Evolutionary conservation across 2,329 filamentous ascomycete species (phyloP).

Genomic region (Arthrobotrys sinensis): DNA sequence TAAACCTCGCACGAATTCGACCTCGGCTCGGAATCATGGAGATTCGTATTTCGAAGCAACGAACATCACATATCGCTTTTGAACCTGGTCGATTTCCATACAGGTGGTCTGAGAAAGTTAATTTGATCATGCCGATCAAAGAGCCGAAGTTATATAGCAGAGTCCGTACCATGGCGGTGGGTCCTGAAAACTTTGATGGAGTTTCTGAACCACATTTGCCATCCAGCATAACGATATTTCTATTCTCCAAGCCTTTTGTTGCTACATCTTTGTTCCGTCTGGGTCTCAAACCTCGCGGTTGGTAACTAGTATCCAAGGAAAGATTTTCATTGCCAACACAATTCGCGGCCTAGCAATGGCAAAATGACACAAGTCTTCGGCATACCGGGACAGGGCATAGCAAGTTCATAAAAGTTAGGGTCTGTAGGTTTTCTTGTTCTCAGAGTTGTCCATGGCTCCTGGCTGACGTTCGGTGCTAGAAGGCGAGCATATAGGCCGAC

Average conservation of each 20-base stretch:
- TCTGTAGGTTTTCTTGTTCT: too few species aligned
- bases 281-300: too few species aligned
- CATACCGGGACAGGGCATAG: not conserved
- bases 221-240: not conserved
- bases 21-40: constrained; percentile 59
- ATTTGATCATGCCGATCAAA: constrained; percentile 45
- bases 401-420: too few species aligned
- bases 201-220: not conserved
- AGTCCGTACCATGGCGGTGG: constrained; percentile 4
- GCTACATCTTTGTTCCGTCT: not conserved
- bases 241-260: not conserved
- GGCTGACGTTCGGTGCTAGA: too few species aligned
- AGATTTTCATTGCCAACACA: constrained; percentile 25
- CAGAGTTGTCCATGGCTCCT: too few species aligned
- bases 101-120: constrained; percentile 16
- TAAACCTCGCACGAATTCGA: constrained; percentile 48
- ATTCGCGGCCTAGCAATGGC: constrained; percentile 8
- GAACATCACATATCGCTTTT: not conserved
- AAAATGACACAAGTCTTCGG: constrained; percentile 21
- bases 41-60: constrained; percentile 13
- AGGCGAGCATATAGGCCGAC: too few species aligned
- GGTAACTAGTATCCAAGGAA: not conserved
- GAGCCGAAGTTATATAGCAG: constrained; percentile 37
- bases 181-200: not conserved
- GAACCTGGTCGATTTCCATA: not conserved